phyloP scores from a whole-genome alignment of 2,329 filamentous ascomycete species.

The Mycosphaerella sp. region DNA sequence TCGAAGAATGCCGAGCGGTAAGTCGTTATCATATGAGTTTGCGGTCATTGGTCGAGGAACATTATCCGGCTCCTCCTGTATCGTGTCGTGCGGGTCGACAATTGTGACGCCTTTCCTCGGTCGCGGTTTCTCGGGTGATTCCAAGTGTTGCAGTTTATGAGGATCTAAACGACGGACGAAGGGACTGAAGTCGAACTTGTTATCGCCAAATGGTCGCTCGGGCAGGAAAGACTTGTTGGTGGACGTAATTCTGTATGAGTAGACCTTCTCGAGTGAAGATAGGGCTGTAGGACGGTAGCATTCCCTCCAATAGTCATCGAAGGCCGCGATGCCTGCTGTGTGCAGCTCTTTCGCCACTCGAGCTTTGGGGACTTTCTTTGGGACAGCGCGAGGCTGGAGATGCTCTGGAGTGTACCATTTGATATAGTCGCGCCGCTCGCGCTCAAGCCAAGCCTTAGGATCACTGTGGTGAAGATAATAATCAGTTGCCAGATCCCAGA shows the following conservation, averaged over 20 bases:
- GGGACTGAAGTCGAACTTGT: constrained; percentile 76
- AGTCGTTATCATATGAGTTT: constrained; percentile 8
- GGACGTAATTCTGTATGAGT: constrained; percentile 77
- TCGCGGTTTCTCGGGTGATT: constrained; percentile 49
- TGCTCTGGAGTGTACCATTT: constrained; percentile 76
- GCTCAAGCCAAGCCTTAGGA: constrained; percentile 65
- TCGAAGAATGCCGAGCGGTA: constrained; percentile 9
- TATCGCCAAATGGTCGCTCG: constrained; percentile 59
- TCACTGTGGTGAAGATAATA: constrained; percentile 92
- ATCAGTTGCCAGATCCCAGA: constrained; percentile 92
- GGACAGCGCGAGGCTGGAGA: constrained; percentile 58
- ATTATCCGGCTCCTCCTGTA: constrained; percentile 5
- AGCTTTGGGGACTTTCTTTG: constrained; percentile 34
- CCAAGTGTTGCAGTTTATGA: constrained; percentile 36
- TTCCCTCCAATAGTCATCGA: constrained; percentile 96
- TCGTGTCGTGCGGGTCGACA: constrained; percentile 48
- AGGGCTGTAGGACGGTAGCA: constrained; percentile 87
- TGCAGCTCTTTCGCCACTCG: constrained; percentile 6
- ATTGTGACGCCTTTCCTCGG: constrained; percentile 63
- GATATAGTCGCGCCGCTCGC: constrained; percentile 64
- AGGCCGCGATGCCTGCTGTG: constrained; percentile 47
- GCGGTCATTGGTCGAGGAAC: constrained; percentile 11
- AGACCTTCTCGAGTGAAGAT: constrained; percentile 87
- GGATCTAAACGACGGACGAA: constrained; percentile 62
- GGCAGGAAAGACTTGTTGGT: constrained; percentile 76